Base-by-base conservation (phyloP, 2,329 filamentous ascomycete species). In the Colletotrichum ledebouriae region DNA sequence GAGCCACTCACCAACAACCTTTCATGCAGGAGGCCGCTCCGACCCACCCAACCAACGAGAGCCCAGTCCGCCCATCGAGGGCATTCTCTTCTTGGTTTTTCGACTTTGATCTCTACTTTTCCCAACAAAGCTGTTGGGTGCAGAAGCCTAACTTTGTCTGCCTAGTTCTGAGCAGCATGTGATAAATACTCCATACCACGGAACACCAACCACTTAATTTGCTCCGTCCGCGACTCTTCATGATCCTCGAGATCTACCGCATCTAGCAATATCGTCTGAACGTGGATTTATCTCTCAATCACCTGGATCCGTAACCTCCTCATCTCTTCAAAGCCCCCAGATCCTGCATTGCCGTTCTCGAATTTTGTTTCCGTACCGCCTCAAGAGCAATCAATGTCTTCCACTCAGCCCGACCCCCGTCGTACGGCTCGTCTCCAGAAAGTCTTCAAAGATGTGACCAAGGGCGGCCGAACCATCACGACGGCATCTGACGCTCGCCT, bases 401-500 rank as follows among this genome's bases (percentile, higher is more conserved):
- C 29, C 29, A 29, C 7, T 33, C 47, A 7, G 25, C 12, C 50
- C 3, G 50, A 67, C 12, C 5, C 59, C 3, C 49, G 11, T 17
- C 67, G 70, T 13, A 25, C 50, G 13, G 29, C 56, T n/a, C 72
- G 71, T 15, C 67, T 73, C 3, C 50, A 56, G 15, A 71, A 69
- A 17, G 42, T 59, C 9, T 73, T 73, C 39, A 20, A 52, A 17
- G 60, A 69, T 2, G 65, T 72, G 49, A 50, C 72, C 20, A 50
- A 69, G 13, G 72, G 72, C 2, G 59, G 47, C 1, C 63, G 57
- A 20, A 13, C 33, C 11, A 56, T 73, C 25, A 42, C 25, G 3
- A 69, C 39, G 13, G 11, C 59, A 11, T 53, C 63, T 4, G 72
- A 73, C 13, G 76, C 76, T 1, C 71, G 70, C 7, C 59, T 76